Evolutionary conservation across 2,329 filamentous ascomycete species (phyloP), one percentile per base, ranked within the genome.

Genomic region (Bipolaris sorokiniana): DNA sequence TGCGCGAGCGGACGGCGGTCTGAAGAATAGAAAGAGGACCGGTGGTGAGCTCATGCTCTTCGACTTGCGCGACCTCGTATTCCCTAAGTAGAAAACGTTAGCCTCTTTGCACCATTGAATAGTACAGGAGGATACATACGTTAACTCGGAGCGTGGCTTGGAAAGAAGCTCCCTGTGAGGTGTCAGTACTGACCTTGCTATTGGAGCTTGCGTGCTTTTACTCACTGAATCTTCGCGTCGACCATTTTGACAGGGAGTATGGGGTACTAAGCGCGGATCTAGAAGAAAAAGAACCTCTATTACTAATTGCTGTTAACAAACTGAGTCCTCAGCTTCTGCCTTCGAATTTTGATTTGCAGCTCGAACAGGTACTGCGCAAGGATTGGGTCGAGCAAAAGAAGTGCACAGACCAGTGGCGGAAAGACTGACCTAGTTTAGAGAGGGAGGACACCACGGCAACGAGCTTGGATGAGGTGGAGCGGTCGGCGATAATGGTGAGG

Each of bases 11-110:
- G 56, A 97, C 95, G 64, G 95, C 95, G 58, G 95, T 97, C 81
- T 98, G 94, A 59, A 99, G 90, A 72, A 99, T 95, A 5, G 92
- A 97, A 44, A 98, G 84, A 7, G 90, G 91, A 3, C 90, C 91
- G 37, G 88, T 86, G 63, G 87, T 90, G 78, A 92, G 88, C 78
- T 93, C 90, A 77, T 92, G 88, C 74, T 91, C 88, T 77, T 92
- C 89, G 67, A 90, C 83, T 63, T 92, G 88, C 51, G 90, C 88
- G 68, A 97, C 90, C 79, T 97, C 92, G 80, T 94, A 97, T 81
- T 97, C 92, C 63, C 91, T 96, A 71, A 48, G 45, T 22, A 54
- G 51, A 16, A 16, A 61, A 36, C 38, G 57, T 74, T 49, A 74
- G 70, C 44, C 51, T 47, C n/a, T 9, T 20, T 36, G 4, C 7